Base-by-base conservation (phyloP, 2,329 filamentous ascomycete species). In the Malbranchea zuffiana region DNA sequence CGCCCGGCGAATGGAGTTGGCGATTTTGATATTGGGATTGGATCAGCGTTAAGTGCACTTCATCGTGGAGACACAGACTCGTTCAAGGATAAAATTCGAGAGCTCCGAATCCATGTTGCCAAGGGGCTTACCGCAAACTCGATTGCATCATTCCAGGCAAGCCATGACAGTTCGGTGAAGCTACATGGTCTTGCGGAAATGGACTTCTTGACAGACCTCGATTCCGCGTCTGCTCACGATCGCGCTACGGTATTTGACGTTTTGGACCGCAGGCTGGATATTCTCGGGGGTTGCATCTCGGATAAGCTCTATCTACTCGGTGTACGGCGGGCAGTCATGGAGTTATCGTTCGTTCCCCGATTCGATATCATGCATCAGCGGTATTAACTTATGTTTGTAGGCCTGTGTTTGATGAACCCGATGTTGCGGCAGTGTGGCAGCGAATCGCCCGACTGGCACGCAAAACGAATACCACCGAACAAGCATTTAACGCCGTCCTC, bases 241-340 rank as follows among this genome's bases (percentile, higher is more conserved):
- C 38, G 39, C 10, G 30, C 40, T n/a, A 19, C 41, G 13, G 41
- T 65, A 16, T 55, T 80, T 5, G 65, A 69, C 34, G 69, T 69
- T 15, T 57, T 95, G 4, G 71, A 81, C 43, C 75, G 80, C 30
- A 78, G 90, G n/a, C 65, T 98, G n/a, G 82, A 87, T 47, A 72
- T 92, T 1, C 67, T 98, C 2, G 90, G 92, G 1, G 83, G 86
- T 1, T 94, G 90, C 50, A 79, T 87, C 24, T 75, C 78, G 35
- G 87, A 98, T 55, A 98, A 98, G 56, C 88, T 95, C 54, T 96
- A 93, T 54, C 62, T 98, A 6, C 68, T 99, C 18, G 82, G 86
- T 1, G 71, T 96, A 26, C 76, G 87, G 39, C 74, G 90, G 47
- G 88, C 90, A 16, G 75, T 81, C 1, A 94, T 98, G 84, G 77